Base-by-base conservation (phyloP, 805 yeast genomes). In the Candida peoriensis region DNA sequence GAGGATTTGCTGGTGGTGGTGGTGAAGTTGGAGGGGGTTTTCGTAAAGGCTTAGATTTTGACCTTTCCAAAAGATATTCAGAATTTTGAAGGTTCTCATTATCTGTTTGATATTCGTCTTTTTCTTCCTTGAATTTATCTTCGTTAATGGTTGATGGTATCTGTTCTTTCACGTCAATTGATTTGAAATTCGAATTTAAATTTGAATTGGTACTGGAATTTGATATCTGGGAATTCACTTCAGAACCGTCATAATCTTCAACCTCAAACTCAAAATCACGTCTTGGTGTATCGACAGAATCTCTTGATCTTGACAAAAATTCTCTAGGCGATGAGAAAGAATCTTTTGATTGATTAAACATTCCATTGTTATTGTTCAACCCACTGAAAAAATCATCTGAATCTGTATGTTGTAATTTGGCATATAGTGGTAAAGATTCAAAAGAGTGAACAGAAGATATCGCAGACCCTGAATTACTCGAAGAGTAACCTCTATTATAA, bases 11-110 rank as follows among this genome's bases (percentile, higher is more conserved):
- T 9, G 32, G 17, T 28, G 25, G 17, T 12, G 19, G 28, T 10
- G 32, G 24, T 14, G 36, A 31, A 8, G 30, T 17, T 6, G 27
- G 32, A 5, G 8, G 57, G 17, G 57, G 51, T 26, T 52, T 52
- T 20, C 28, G 15, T n/a, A 25, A 8, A n/a, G n/a, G n/a, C n/a
- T n/a, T n/a, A n/a, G n/a, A n/a, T n/a, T n/a, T n/a, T n/a, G n/a
- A n/a, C n/a, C n/a, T n/a, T n/a, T n/a, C n/a, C n/a, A n/a, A n/a
- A n/a, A n/a, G n/a, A n/a, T n/a, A n/a, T n/a, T n/a, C n/a, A n/a
- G n/a, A n/a, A n/a, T n/a, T n/a, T n/a, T n/a, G n/a, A n/a, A n/a
- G n/a, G n/a, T n/a, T n/a, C n/a, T n/a, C n/a, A n/a, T n/a, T n/a
- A n/a, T n/a, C n/a, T n/a, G n/a, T n/a, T n/a, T n/a, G n/a, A n/a